Evolutionary conservation across 1,139 yeast species (phyloP), one percentile per base, ranked within the genome.

Genomic region (Saccharomyces hybrid): DNA sequence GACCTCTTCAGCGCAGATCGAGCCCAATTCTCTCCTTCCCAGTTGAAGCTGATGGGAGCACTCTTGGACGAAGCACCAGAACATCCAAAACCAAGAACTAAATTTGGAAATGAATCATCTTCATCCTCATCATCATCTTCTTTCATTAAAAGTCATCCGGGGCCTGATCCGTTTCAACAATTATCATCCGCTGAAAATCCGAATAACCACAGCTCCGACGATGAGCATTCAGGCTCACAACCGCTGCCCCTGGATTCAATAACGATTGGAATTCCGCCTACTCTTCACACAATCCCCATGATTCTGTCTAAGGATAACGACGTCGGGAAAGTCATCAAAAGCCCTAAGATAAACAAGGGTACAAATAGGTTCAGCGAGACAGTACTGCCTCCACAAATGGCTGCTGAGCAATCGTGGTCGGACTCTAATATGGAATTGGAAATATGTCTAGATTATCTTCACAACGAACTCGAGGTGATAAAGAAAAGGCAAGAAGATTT

Each of bases 231-330:
- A 25, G 26, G 25, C 11, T 13, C 32, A 11, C 55, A 55, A 47
- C 58, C 56, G 8, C 60, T 57, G 25, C 61, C 61, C 11, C 46
- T 59, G 26, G 61, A 59, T 49, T 57, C 59, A 13, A 57, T 59
- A 8, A 55, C 56, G 7, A 47, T 59, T 26, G 61, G 61, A 14
- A 54, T 55, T 42, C 58, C 60, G 9, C 54, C 44, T 19, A 38
- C 44, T 19, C 44, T 38, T 19, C 25, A 38, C 23, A 38, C 44
- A 1, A 38, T 38, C 13, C 44, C 44, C n/a, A 38, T 38, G 23
- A 38, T 5, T 19, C 13, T 38, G 44, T 38, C 44, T 16, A 38
- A 38, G 11, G 25, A 38, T 19, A 19, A n/a, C 44, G 25, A 38
- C 19, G n/a, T 9, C 11, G 25, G 13, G 44, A 38, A 38, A 19